These are phyloP conservation scores for Fusarium nanum DNA, from an alignment of 2,329 filamentous ascomycete species.

Conservation along the genomic window DNA sequence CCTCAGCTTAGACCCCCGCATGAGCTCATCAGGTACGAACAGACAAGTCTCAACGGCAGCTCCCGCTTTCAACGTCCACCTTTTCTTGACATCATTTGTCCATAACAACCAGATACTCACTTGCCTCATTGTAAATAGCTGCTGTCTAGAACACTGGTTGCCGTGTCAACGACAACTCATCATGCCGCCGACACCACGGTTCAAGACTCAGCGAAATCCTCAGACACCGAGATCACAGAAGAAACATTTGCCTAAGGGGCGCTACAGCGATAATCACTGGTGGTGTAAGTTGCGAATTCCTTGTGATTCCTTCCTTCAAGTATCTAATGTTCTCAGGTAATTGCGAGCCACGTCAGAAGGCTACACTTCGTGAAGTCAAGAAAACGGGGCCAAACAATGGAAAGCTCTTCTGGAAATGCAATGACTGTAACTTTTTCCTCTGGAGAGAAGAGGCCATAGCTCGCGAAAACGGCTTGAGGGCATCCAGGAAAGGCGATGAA, in stretches of 20 bases:
- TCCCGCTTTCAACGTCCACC: constrained; percentile 20
- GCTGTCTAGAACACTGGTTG: background rate
- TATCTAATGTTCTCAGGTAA: constrained; percentile 51
- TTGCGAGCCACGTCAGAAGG: constrained; percentile 55
- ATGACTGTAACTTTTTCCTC: constrained; percentile 59
- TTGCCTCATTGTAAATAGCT: background rate
- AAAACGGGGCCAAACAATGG: constrained; percentile 56
- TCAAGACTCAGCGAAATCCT: constrained; percentile 24
- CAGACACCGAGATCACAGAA: constrained; percentile 45
- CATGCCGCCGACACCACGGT: constrained; percentile 35
- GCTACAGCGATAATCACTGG: constrained; percentile 51
- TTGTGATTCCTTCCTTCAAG: no score
- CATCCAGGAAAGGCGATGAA: constrained; percentile 16
- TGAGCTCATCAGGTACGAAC: constrained; percentile 14
- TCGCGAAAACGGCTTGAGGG: constrained; percentile 45
- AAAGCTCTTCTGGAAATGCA: constrained; percentile 58
- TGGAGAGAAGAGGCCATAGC: constrained; percentile 56
- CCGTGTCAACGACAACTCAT: constrained; percentile 4
- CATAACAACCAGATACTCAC: background rate
- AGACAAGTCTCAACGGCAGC: constrained; percentile 13
- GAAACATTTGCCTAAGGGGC: constrained; percentile 49
- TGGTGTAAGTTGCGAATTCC: constrained; percentile 49
- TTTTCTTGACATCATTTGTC: background rate
- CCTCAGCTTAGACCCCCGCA: constrained; percentile 19
- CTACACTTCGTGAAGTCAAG: constrained; percentile 52